A percentile compares a stretch with the other conserved stretches of the same genome.
Conservation (phyloP, 305 asterid species). For the Rubia balearica region DNA sequence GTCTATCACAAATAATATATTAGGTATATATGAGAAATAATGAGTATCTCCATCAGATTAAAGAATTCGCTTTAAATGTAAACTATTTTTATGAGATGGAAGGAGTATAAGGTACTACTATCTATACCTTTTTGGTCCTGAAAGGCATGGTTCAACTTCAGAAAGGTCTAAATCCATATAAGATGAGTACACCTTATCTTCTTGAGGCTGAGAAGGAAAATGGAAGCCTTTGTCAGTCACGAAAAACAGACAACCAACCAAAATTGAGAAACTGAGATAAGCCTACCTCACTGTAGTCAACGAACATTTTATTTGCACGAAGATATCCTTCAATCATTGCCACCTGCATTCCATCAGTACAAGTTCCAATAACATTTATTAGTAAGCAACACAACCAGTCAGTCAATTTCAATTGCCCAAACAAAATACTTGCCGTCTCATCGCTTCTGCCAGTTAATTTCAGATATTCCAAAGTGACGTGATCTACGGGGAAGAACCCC, state of each 20-base stretch:
- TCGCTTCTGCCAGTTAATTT: conserved; percentile 89
- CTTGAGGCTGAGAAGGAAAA: conserved; percentile 59
- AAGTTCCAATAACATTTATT: neutral
- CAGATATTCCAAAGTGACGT: conserved; percentile 72
- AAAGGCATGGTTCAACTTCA: conserved; percentile 75
- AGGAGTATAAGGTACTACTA: neutral
- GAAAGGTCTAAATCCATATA: conserved; percentile 52
- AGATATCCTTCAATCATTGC: conserved; percentile 88
- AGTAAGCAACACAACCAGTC: neutral
- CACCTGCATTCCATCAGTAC: conserved; percentile 37
- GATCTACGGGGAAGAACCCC: conserved; percentile 98
- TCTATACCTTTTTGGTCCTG: conserved; percentile 85
- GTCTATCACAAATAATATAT: conserved; percentile 39
- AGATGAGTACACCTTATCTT: conserved; percentile 76
- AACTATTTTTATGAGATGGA: neutral
- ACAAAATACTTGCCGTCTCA: conserved; percentile 54
- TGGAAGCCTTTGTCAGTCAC: conserved; percentile 13
- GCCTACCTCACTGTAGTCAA: conserved; percentile 72
- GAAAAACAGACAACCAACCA: neutral
- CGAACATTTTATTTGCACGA: conserved; percentile 85
- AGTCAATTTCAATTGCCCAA: neutral
- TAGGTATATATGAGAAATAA: neutral
- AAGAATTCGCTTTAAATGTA: neutral
- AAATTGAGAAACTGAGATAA: neutral
- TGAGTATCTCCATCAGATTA: no score